Evolutionary conservation across 1,139 yeast genomes (phyloP).

Genomic region (Protomyces lactucae-debilis): DNA sequence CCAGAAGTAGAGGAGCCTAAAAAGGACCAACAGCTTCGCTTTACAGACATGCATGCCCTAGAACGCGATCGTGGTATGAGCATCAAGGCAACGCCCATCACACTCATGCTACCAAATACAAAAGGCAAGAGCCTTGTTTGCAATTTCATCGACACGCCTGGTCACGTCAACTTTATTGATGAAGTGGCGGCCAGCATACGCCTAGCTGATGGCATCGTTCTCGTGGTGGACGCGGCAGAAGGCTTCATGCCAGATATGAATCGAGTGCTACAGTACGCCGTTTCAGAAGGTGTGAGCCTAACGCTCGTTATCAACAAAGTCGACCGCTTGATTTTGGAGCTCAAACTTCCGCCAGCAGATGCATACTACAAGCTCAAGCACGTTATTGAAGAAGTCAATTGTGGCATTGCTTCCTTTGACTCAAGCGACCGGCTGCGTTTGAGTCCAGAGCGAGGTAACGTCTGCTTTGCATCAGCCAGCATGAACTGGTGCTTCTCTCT

Average conservation of each 20-base stretch:
- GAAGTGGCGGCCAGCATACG: conserved; percentile 59
- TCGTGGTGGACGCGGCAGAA: conserved; percentile 81
- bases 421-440: conserved; percentile 35
- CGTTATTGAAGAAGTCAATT: conserved; percentile 61
- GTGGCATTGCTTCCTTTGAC: conserved; percentile 43
- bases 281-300: conserved; percentile 50
- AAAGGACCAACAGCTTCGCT: conserved; percentile 48
- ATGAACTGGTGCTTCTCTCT: conserved; percentile 63
- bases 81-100: conserved; percentile 58
- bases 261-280: conserved; percentile 48
- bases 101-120: conserved; percentile 56
- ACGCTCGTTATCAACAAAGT: conserved; percentile 70
- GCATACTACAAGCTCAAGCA: conserved; percentile 63
- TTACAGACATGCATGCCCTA: conserved; percentile 63
- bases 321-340: conserved; percentile 74
- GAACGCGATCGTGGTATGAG: conserved; percentile 71
- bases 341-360: conserved; percentile 68
- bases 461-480: conserved; percentile 66
- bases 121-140: conserved; percentile 54
- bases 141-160: conserved; percentile 81
- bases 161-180: conserved; percentile 78
- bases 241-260: conserved; percentile 61
- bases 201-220: conserved; percentile 59
- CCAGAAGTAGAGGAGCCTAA: conserved; percentile 38
- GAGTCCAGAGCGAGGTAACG: conserved; percentile 64